Evolutionary conservation across 2,329 filamentous ascomycete genomes (phyloP).

Genomic region (Pseudofabraea citricarpa): DNA sequence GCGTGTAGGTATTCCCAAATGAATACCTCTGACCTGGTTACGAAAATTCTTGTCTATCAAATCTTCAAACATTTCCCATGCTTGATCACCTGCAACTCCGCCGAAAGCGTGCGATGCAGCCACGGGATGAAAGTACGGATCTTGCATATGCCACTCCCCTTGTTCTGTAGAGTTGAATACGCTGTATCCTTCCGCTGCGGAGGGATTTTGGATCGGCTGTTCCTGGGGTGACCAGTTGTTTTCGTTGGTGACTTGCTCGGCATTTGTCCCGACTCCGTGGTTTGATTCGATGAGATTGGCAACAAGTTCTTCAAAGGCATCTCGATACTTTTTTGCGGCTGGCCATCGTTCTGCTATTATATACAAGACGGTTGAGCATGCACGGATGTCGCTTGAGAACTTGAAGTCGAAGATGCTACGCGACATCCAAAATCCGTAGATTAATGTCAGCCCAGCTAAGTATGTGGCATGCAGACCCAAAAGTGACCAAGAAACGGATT

Average conservation of each 20-base stretch:
- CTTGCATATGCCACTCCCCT: neutral
- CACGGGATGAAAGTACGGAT: constrained; percentile 1
- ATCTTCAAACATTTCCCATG: constrained; percentile 2
- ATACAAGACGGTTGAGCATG: constrained; percentile 36
- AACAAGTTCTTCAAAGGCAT: constrained; percentile 28
- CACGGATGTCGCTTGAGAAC: constrained; percentile 12
- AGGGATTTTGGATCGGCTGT: neutral
- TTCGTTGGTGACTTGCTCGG: neutral
- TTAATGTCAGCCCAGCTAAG: constrained; percentile 32
- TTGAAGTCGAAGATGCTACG: constrained; percentile 3
- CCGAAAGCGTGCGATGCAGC: neutral
- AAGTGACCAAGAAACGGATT: constrained; percentile 33
- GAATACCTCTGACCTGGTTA: constrained; percentile 1
- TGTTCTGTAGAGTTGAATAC: neutral
- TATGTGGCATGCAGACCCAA: constrained; percentile 35
- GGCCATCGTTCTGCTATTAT: constrained; percentile 35
- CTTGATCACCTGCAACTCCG: neutral
- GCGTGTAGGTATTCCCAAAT: neutral
- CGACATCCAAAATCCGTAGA: constrained; percentile 3
- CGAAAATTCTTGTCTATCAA: constrained; percentile 3
- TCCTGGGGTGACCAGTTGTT: neutral
- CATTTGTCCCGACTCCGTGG: neutral
- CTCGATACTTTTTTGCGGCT: constrained; percentile 34
- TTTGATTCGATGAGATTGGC: neutral
- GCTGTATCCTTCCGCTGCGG: neutral